These are phyloP conservation scores for Tricholomella constricta DNA, from an alignment of 768 basidiomycete genomes.

Conservation along the genomic window DNA sequence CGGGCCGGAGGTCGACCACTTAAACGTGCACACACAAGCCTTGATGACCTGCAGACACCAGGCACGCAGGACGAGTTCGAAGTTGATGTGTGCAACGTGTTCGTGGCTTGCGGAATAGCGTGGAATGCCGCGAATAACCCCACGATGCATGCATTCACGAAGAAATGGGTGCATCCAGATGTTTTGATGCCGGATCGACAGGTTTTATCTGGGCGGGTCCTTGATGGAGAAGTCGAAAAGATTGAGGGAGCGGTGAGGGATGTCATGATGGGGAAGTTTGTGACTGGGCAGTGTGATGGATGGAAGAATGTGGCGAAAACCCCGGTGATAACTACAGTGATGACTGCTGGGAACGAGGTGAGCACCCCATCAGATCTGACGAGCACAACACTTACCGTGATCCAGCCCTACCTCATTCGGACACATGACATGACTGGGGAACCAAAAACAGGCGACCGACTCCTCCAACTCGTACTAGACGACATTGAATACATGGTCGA, in stretches of 20 bases:
- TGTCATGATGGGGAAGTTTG: slow-evolving; percentile 3
- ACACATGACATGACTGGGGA: slow-evolving; percentile 23
- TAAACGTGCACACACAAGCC: neutral
- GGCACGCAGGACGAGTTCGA: neutral
- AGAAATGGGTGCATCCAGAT: slow-evolving; percentile 22
- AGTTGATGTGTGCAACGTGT: neutral
- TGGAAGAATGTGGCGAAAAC: slow-evolving; percentile 32
- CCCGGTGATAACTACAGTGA: slow-evolving; percentile 23
- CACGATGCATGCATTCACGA: slow-evolving; percentile 18
- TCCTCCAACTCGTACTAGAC: slow-evolving; percentile 22
- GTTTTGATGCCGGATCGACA: slow-evolving; percentile 13
- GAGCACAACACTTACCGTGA: too few species aligned
- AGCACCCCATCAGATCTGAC: neutral
- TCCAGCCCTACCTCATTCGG: slow-evolving; percentile 20
- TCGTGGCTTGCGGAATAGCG: slow-evolving; percentile 6
- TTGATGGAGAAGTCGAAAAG: slow-evolving; percentile 16
- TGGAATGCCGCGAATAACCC: slow-evolving; percentile 27
- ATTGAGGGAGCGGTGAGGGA: slow-evolving; percentile 24
- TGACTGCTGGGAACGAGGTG: slow-evolving; percentile 26
- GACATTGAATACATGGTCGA: slow-evolving; percentile 24
- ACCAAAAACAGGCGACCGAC: slow-evolving; percentile 26
- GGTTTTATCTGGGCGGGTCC: slow-evolving; percentile 18
- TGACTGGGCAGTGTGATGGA: slow-evolving; percentile 23
- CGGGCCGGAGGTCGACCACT: neutral
- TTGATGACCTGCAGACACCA: neutral